Conservation (phyloP, 2,329 filamentous ascomycete species). For the Chlorencoelia australis region DNA sequence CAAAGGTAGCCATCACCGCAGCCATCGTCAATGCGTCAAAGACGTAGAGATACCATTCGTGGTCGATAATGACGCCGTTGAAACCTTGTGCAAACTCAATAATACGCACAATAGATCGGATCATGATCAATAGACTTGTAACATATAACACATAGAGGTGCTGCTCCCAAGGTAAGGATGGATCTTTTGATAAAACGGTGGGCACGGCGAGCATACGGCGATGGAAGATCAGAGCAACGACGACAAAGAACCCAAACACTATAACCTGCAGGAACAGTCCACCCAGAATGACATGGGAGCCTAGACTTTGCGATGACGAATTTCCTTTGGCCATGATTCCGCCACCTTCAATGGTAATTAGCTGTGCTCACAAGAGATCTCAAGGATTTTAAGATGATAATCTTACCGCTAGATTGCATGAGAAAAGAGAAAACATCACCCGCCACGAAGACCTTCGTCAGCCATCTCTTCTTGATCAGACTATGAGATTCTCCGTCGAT, state of each 20-base stretch:
- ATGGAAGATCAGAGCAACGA: conserved; percentile 8
- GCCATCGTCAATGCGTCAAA: conserved; percentile 36
- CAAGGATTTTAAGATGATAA: too few species aligned
- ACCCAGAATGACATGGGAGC: conserved; percentile 34
- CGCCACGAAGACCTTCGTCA: conserved; percentile 36
- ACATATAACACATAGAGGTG: conserved; percentile 32
- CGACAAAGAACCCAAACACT: conserved; percentile 39
- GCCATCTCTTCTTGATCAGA: conserved; percentile 26
- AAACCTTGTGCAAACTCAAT: conserved; percentile 37
- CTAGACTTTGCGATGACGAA: conserved; percentile 27
- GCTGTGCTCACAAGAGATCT: too few species aligned
- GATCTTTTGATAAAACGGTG: background rate
- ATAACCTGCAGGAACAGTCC: conserved; percentile 39
- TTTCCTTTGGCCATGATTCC: conserved; percentile 5
- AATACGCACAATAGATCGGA: conserved; percentile 37
- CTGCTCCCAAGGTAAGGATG: conserved; percentile 13
- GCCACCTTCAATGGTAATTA: conserved; percentile 2
- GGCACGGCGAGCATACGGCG: background rate
- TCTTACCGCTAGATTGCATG: conserved; percentile 28
- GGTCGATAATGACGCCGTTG: conserved; percentile 33
- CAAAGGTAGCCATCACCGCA: conserved; percentile 27
- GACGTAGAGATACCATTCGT: conserved; percentile 35
- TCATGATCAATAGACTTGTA: conserved; percentile 34
- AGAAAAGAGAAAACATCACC: conserved; percentile 37
- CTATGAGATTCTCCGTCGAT: conserved; percentile 29